Evolutionary conservation across 1,284 basidiomycete genomes (phyloP).

Genomic region (Fomitiporia mediterranea): DNA sequence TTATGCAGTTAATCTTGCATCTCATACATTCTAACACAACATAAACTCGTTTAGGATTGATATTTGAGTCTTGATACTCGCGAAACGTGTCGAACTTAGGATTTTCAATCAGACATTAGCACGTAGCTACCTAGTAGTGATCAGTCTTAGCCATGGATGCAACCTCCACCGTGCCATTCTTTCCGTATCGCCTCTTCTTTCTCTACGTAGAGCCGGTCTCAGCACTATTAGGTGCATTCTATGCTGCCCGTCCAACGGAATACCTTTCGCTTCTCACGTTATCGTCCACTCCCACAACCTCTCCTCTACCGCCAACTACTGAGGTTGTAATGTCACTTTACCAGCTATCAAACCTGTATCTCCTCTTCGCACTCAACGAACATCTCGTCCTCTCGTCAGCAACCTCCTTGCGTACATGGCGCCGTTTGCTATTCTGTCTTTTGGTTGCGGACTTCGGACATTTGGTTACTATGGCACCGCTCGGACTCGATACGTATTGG

Average conservation of each 20-base stretch:
- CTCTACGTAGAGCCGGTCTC: slow-evolving; percentile 49
- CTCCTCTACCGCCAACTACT: slow-evolving; percentile 24
- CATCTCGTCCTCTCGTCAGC: slow-evolving; percentile 45
- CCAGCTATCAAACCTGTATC: slow-evolving; percentile 48
- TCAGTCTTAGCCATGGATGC: background rate
- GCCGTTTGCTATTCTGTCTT: slow-evolving; percentile 39
- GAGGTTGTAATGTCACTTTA: slow-evolving; percentile 39
- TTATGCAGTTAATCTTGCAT: too few relatives aligned
- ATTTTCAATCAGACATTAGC: too few relatives aligned
- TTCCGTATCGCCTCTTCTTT: slow-evolving; percentile 43
- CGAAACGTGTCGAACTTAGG: too few relatives aligned
- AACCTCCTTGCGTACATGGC: slow-evolving; percentile 38
- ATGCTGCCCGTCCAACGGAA: slow-evolving; percentile 37
- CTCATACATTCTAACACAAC: too few relatives aligned
- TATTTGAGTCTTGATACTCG: too few relatives aligned
- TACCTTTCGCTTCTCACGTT: slow-evolving; percentile 32
- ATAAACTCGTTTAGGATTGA: too few relatives aligned
- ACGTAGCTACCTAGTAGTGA: too few relatives aligned
- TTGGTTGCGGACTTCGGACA: slow-evolving; percentile 49
- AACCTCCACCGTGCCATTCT: slow-evolving; percentile 14
- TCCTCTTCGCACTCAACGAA: slow-evolving; percentile 51
- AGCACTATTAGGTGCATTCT: slow-evolving; percentile 45
- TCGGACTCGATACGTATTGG: slow-evolving; percentile 41
- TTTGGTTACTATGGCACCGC: slow-evolving; percentile 41
- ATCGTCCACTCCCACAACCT: background rate